These are phyloP conservation scores for Geranium incanum DNA, from an alignment of 441 rosid species.

Conservation along the genomic window DNA sequence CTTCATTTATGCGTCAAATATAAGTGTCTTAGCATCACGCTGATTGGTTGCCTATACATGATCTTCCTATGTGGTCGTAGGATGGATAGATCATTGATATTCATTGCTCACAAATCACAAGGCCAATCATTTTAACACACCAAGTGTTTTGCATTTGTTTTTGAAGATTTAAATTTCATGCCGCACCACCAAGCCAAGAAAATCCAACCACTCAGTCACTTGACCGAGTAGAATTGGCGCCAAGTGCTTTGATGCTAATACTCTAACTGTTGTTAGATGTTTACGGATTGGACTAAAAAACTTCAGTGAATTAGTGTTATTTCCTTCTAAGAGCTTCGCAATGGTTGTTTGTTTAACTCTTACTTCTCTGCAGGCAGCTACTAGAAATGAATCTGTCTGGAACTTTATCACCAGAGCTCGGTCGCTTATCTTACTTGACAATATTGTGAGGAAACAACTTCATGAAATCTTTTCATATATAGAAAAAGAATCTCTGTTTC, in stretches of 20 bases:
- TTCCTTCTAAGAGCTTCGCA: neutral
- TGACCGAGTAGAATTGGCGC: too few species aligned
- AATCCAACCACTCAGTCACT: too few species aligned
- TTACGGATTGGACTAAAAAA: neutral
- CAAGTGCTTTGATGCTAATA: neutral
- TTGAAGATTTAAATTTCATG: neutral
- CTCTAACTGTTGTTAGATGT: neutral
- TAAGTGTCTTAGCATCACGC: neutral
- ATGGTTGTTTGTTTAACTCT: neutral
- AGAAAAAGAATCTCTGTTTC: neutral
- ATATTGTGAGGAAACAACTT: constrained; percentile 52
- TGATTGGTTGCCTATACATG: neutral
- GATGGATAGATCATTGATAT: neutral
- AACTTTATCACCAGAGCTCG: constrained; percentile 71
- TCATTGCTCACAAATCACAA: neutral
- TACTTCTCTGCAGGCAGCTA: constrained; percentile 55
- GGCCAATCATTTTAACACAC: neutral
- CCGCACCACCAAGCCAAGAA: neutral
- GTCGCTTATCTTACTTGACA: constrained; percentile 44
- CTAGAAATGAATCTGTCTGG: constrained; percentile 68
- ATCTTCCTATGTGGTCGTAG: neutral
- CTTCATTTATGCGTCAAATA: neutral
- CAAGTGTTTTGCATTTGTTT: neutral
- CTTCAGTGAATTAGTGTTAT: neutral
- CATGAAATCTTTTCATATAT: neutral